These are phyloP conservation scores for Durusdinium trenchii DNA, from an alignment of 73 alveolate species.

Conservation along the genomic window DNA sequence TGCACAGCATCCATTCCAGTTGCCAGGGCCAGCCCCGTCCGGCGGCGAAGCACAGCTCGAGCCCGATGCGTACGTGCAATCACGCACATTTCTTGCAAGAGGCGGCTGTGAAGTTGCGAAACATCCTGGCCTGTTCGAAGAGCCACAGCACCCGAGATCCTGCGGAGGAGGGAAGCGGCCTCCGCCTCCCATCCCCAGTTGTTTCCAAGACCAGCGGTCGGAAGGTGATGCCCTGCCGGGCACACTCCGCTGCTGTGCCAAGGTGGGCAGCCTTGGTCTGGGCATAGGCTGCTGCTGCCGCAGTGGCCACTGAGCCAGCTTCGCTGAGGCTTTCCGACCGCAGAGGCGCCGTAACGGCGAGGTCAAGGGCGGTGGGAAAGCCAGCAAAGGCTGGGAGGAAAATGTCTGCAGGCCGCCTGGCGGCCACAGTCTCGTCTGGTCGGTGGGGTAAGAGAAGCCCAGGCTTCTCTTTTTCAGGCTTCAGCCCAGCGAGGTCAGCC, in stretches of 20 bases:
- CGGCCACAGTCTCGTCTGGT: background rate
- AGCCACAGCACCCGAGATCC: too few species aligned
- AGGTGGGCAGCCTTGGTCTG: background rate
- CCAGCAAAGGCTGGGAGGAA: background rate
- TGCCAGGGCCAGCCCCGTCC: too few species aligned
- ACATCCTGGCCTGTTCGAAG: too few species aligned
- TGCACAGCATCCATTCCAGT: too few species aligned
- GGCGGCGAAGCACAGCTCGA: too few species aligned
- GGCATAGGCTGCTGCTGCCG: background rate
- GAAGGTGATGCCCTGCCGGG: background rate
- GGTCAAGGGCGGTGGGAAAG: too few species aligned
- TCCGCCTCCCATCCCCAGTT: background rate
- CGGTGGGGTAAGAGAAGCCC: background rate
- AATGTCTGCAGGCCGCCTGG: background rate
- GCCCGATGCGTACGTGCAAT: too few species aligned
- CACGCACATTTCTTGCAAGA: too few species aligned
- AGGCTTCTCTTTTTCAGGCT: background rate
- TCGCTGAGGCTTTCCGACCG: too few species aligned
- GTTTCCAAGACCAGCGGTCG: background rate
- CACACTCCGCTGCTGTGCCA: conserved; percentile 13
- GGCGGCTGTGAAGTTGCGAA: too few species aligned
- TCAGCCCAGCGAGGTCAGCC: background rate
- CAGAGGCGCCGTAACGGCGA: too few species aligned
- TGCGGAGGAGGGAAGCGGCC: too few species aligned
- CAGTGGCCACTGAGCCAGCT: background rate